These are phyloP conservation scores for Ogataea pini DNA, from an alignment of 805 yeast species.

Conservation along the genomic window DNA sequence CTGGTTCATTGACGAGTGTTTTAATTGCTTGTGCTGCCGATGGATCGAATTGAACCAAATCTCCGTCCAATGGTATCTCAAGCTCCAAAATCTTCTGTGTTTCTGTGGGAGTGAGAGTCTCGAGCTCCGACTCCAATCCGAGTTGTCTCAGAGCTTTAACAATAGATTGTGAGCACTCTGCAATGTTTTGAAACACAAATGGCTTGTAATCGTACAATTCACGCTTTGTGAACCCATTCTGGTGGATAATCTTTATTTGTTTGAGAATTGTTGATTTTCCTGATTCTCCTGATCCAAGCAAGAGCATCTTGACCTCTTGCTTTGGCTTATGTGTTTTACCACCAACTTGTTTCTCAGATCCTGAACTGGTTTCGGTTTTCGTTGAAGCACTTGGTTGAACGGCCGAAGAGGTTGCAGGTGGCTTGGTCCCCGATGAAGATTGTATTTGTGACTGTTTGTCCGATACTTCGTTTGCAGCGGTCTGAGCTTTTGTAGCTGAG, in stretches of 20 bases:
- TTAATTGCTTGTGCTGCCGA: conserved; percentile 49
- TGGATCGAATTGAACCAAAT: conserved; percentile 48
- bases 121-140: conserved; percentile 39
- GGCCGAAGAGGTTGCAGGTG: neutral
- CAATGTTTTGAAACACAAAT: conserved; percentile 72
- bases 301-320: conserved; percentile 68
- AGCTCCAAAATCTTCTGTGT: conserved; percentile 46
- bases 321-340: conserved; percentile 21
- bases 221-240: conserved; percentile 66
- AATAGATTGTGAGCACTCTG: conserved; percentile 74
- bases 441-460: conserved; percentile 5
- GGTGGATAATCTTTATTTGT: conserved; percentile 78
- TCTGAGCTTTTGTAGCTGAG: neutral
- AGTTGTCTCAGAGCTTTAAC: conserved; percentile 64
- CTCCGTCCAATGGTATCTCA: conserved; percentile 55
- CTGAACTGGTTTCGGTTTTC: neutral
- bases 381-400: neutral
- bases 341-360: neutral
- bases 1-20: conserved; percentile 56
- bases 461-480: conserved; percentile 3
- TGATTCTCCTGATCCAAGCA: conserved; percentile 86
- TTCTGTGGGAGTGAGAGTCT: conserved; percentile 38
- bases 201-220: conserved; percentile 77
- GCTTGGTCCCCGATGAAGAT: neutral
- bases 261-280: conserved; percentile 81